Percentiles rank a stretch among this genome's conserved stretches.
These are phyloP conservation scores for Tripterygium wilfordii DNA, from an alignment of 177 flowering plant genomes.

Conservation along the genomic window DNA sequence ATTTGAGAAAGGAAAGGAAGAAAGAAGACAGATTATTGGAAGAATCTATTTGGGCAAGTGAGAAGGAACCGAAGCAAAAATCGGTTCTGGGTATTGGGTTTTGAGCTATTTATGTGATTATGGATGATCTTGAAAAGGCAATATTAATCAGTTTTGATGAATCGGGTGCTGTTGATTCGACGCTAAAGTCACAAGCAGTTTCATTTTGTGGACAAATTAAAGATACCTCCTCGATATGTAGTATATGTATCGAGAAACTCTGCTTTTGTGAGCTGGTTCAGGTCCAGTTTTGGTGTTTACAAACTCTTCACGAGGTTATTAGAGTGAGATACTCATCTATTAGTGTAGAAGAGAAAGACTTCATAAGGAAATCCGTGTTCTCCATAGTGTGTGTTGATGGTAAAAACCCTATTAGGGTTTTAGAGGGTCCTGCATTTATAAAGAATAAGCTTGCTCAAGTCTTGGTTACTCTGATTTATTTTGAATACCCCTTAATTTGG, in stretches of 20 bases:
- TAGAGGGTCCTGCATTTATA: slow-evolving; percentile 64
- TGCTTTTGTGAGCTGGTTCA: slow-evolving; percentile 44
- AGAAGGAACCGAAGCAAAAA: no score
- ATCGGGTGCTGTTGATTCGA: slow-evolving; percentile 61
- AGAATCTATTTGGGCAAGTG: no score
- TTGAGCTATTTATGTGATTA: no score
- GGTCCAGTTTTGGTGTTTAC: slow-evolving; percentile 97
- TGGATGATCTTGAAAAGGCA: slow-evolving; percentile 93
- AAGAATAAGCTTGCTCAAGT: slow-evolving; percentile 97
- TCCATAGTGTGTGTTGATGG: no score
- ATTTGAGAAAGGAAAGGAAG: no score
- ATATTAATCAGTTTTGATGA: slow-evolving; percentile 89
- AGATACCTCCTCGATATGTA: slow-evolving; percentile 47
- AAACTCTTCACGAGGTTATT: slow-evolving; percentile 70
- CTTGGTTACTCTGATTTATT: slow-evolving; percentile 67
- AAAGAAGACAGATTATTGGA: no score
- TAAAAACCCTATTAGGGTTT: slow-evolving; percentile 42
- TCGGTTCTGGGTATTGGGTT: no score
- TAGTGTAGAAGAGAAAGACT: slow-evolving; percentile 54
- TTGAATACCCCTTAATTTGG: slow-evolving; percentile 84
- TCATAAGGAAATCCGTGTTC: slow-evolving; percentile 56
- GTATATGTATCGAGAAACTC: slow-evolving; percentile 63
- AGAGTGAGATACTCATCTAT: slow-evolving; percentile 46
- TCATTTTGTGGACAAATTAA: slow-evolving; percentile 60
- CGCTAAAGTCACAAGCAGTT: slow-evolving; percentile 62